Evolutionary conservation across 2,329 filamentous ascomycete genomes (phyloP).

Genomic region (Monilinia polystroma): DNA sequence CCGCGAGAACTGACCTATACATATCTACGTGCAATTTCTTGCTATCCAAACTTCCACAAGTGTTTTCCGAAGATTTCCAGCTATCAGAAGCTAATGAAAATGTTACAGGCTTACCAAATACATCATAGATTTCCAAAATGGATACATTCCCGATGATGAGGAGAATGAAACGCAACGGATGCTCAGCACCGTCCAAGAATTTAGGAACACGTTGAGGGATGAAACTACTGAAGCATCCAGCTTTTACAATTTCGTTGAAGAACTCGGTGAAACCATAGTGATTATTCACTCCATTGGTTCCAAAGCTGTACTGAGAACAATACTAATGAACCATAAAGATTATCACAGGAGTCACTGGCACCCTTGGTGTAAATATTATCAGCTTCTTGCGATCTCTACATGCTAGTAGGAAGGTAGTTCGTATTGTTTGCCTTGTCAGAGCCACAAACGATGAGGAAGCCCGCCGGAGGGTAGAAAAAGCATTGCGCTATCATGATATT

Average conservation of each 20-base stretch:
- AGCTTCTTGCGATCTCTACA: conserved; percentile 39
- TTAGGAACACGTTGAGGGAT: conserved; percentile 1
- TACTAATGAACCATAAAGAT: conserved; percentile 34
- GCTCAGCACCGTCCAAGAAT: neutral
- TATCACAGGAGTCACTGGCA: conserved; percentile 52
- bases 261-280: conserved; percentile 5
- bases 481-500: conserved; percentile 40
- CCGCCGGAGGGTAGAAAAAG: conserved; percentile 46
- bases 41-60: neutral
- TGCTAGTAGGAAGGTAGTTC: conserved; percentile 48
- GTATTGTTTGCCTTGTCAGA: conserved; percentile 49
- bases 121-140: conserved; percentile 11
- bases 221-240: neutral
- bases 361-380: conserved; percentile 52
- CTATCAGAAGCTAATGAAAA: neutral
- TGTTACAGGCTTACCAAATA: conserved; percentile 14
- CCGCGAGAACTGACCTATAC: neutral
- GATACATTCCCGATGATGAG: neutral
- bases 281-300: neutral
- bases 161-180: conserved; percentile 4
- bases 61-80: too few species aligned
- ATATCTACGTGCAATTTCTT: neutral
- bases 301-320: neutral
- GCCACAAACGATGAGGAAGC: conserved; percentile 46
- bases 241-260: neutral